Evolutionary conservation across 495 filamentous ascomycete species (phyloP).

Genomic region (Penicillium ochrochloron): DNA sequence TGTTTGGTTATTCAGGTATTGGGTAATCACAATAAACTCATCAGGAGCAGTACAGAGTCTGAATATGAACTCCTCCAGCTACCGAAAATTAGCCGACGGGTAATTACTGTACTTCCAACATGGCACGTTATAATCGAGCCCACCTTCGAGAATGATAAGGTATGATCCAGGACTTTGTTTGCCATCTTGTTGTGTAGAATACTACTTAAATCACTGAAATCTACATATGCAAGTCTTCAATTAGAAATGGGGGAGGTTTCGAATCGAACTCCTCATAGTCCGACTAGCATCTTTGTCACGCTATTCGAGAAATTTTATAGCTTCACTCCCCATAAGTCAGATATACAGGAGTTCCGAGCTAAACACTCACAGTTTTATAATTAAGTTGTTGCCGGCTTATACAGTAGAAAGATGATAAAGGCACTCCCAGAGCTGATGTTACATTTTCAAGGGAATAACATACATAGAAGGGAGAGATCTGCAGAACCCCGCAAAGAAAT

Average conservation of each 20-base stretch:
- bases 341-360: no score
- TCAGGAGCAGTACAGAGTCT: not conserved
- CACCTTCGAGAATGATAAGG: not conserved
- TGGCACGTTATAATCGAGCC: not conserved
- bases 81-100: not conserved
- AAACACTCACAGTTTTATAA: no score
- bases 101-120: not conserved
- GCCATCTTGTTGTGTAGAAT: not conserved
- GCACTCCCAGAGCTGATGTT: not conserved
- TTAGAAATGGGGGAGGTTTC: not conserved
- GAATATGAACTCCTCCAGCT: not conserved
- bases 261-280: not conserved
- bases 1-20: not conserved
- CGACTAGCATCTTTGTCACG: not conserved
- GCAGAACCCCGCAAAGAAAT: not conserved
- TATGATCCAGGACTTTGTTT: not conserved
- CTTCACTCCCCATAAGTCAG: no score
- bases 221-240: not conserved
- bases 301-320: no score
- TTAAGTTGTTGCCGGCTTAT: no score
- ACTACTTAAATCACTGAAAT: not conserved
- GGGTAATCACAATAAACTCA: not conserved
- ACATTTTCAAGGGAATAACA: not conserved
- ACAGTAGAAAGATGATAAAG: not conserved
- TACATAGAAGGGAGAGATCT: not conserved